A percentile compares a stretch with the other conserved stretches of the same genome.
phyloP scores from a whole-genome alignment of 2,329 filamentous ascomycete species.

The Graphilbum sp. region DNA sequence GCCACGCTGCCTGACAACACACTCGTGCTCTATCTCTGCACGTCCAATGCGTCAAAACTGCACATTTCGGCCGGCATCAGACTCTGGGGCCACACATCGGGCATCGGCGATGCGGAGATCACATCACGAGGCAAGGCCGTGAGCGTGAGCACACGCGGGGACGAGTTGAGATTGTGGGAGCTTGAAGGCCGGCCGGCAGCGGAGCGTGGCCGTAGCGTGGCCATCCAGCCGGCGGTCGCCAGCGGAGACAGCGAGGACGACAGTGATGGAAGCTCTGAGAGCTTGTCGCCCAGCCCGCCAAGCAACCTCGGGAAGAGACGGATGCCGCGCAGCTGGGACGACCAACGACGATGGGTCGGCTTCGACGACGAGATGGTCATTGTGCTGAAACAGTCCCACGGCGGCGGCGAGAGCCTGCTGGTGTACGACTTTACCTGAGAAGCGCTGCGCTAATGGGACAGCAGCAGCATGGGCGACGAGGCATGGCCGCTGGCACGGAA shows the following conservation, averaged over 20 bases:
- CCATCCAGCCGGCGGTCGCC: slow-evolving; percentile 24
- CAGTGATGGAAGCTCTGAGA: slow-evolving; percentile 10
- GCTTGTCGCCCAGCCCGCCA: not conserved
- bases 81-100: slow-evolving; percentile 84
- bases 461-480: too few relatives aligned
- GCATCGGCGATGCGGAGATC: slow-evolving; percentile 72
- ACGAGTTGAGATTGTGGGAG: slow-evolving; percentile 76
- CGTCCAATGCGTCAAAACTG: slow-evolving; percentile 48
- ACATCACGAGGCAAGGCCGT: slow-evolving; percentile 75
- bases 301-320: not conserved
- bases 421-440: slow-evolving; percentile 71
- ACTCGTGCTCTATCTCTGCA: slow-evolving; percentile 65
- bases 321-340: slow-evolving; percentile 21
- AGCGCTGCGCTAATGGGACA: too few relatives aligned
- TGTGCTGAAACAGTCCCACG: slow-evolving; percentile 54
- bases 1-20: slow-evolving; percentile 79
- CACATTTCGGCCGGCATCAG: slow-evolving; percentile 57
- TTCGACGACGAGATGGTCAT: slow-evolving; percentile 92
- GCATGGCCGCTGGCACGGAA: too few relatives aligned
- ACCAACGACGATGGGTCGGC: slow-evolving; percentile 51
- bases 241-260: slow-evolving; percentile 1
- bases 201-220: slow-evolving; percentile 26
- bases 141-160: slow-evolving; percentile 68
- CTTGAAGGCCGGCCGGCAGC: slow-evolving; percentile 42
- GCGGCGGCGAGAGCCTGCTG: slow-evolving; percentile 56